Evolutionary conservation across 192 early-diverging fungal genomes (phyloP), one percentile per base, ranked within the genome.

Genomic region (Dissophora globulifera): DNA sequence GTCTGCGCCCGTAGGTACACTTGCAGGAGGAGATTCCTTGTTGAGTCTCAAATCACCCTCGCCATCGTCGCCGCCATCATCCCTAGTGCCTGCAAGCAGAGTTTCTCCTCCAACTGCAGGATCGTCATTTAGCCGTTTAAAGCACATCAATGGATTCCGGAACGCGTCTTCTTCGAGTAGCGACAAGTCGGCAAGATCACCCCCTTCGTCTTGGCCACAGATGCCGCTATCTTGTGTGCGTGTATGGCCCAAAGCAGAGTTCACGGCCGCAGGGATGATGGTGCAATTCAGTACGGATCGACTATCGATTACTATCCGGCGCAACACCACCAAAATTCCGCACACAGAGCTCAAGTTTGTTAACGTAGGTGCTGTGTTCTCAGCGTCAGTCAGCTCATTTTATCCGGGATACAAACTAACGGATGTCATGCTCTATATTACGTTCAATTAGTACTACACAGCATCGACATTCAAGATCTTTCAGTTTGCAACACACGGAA

Each of bases 211-310:
- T 12, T 69, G 66, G 66, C 66, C 48, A 11, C 55, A 62, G 30
- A 64, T 74, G 15, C 40, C 60, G 27, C 17, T 75, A n/a, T 42
- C 57, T 0, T 35, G 62, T 47, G 62, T 75, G 42, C 62, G 62
- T 22, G 49, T 75, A 0, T 63, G 48, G 16, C 53, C 62, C 16
- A 66, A 35, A 31, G 48, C 50, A 12, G 71, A 75, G 45, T 65
- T 60, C 47, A 47, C 57, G 1, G 43, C 57, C 1, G 40, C 20
- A 11, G 62, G 62, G 1, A 66, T 64, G 62, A 58, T 57, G 1
- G 42, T 75, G 0, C 55, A 65, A 20, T 75, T 75, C 55, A 62
- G 56, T 9, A 27, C n/a, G 0, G 71, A 75, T 38, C 55, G 62
- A n/a, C 26, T 75, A 8, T 42, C 62, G 20, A 16, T 75, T 23